A percentile compares a stretch with the other conserved stretches of the same genome.
Evolutionary conservation across 306 rosid genomes (phyloP).

Genomic region (Rosa persica): DNA sequence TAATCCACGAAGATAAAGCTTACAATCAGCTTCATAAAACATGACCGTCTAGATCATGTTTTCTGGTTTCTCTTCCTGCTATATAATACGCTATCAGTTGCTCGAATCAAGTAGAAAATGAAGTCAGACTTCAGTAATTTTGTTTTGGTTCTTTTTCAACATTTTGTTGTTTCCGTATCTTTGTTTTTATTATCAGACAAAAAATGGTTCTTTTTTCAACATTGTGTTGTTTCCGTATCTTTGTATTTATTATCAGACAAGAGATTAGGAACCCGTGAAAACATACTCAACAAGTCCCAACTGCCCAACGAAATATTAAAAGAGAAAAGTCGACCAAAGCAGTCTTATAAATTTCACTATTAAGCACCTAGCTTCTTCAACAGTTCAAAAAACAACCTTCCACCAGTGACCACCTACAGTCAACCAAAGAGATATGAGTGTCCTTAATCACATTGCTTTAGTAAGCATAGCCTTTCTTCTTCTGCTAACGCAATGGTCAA

Average conservation of each 20-base stretch:
- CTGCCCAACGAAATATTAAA: not conserved
- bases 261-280: not conserved
- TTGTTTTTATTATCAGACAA: too few species aligned
- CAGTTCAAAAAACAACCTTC: not conserved
- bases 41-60: too few species aligned
- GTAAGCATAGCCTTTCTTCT: not conserved
- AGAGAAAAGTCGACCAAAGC: not conserved
- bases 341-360: not conserved
- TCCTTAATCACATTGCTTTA: slow-evolving; percentile 6
- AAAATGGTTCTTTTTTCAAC: too few species aligned
- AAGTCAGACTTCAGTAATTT: too few species aligned
- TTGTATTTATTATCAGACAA: not conserved
- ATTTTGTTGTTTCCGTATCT: too few species aligned
- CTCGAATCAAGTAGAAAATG: too few species aligned
- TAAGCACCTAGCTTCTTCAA: not conserved
- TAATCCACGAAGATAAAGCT: too few species aligned
- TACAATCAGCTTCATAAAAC: too few species aligned
- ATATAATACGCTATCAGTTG: too few species aligned
- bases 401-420: not conserved
- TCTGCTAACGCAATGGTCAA: not conserved
- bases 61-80: too few species aligned
- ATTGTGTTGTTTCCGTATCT: not conserved
- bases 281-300: not conserved
- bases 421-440: not conserved
- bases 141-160: too few species aligned